phyloP scores from a whole-genome alignment of 441 rosid genomes.

The Aleurites moluccanus region DNA sequence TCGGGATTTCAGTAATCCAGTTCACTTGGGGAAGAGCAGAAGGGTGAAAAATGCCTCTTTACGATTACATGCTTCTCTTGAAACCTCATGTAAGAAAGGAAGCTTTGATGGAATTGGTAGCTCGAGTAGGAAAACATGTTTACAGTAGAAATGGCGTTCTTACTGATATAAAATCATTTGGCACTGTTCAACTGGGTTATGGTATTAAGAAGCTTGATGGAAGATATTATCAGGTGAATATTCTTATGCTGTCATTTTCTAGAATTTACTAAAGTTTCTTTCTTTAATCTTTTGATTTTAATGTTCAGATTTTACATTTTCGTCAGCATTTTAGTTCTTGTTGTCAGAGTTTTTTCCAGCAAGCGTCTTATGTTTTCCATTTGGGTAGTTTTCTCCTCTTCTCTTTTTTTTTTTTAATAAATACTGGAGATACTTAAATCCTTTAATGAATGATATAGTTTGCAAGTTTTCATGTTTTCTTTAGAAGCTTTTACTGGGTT shows the following conservation, averaged over 20 bases:
- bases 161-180: conserved; percentile 68
- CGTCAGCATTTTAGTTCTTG: not conserved
- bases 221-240: conserved; percentile 57
- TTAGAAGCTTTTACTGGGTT: not conserved
- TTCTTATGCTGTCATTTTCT: not conserved
- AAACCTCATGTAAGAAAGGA: conserved; percentile 64
- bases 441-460: not conserved
- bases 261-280: not conserved
- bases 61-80: conserved; percentile 82
- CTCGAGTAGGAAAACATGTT: conserved; percentile 73
- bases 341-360: not conserved
- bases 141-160: conserved; percentile 67
- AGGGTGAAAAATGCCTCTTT: conserved; percentile 67
- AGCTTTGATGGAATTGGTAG: conserved; percentile 50
- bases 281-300: not conserved
- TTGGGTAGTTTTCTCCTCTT: not conserved
- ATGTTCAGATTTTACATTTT: not conserved
- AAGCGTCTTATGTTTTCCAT: not conserved
- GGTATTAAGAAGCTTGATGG: conserved; percentile 85
- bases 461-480: not conserved
- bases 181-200: conserved; percentile 72
- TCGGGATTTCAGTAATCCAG: not conserved
- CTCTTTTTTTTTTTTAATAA: too few species aligned
- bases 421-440: too few species aligned
- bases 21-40: not conserved